A percentile compares a stretch with the other conserved stretches of the same genome.
Evolutionary conservation across 148 eudicot species (phyloP).

Genomic region (Vaccinium macrocarpon): DNA sequence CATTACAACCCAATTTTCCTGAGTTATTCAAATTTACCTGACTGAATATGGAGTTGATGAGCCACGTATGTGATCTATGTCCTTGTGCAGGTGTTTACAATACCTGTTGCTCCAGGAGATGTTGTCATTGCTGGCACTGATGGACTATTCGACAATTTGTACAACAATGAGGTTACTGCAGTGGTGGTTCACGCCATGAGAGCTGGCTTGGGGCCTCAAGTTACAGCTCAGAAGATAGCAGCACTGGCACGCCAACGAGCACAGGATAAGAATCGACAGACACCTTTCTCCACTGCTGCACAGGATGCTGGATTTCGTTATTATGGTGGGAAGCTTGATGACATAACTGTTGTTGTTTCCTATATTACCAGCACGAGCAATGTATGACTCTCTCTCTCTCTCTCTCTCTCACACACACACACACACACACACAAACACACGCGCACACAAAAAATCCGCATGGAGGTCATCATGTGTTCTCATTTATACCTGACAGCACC

Average conservation of each 20-base stretch:
- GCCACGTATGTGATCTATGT: conserved; percentile 6
- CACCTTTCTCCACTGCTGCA: conserved; percentile 35
- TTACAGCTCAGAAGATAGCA: conserved; percentile 43
- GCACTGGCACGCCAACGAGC: conserved; percentile 36
- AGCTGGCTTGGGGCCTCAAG: conserved; percentile 49
- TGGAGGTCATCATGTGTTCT: background rate
- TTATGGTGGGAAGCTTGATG: conserved; percentile 36
- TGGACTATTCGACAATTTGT: conserved; percentile 54
- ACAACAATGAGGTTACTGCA: conserved; percentile 52
- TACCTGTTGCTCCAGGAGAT: conserved; percentile 60
- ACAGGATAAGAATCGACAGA: conserved; percentile 29
- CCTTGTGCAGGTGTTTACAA: conserved; percentile 39
- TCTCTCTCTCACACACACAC: too few relatives aligned
- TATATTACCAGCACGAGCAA: conserved; percentile 25
- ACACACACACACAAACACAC: background rate
- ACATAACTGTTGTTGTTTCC: conserved; percentile 33
- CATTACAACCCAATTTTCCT: background rate
- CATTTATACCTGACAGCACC: background rate
- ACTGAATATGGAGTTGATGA: background rate
- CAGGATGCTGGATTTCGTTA: conserved; percentile 35
- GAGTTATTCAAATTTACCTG: background rate
- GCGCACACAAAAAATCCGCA: background rate
- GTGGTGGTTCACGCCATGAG: conserved; percentile 51
- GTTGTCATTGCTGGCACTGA: conserved; percentile 57
- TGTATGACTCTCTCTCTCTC: conserved; percentile 25